A percentile compares a stretch with the other conserved stretches of the same genome.
These are phyloP conservation scores for Leucocoprinus sp. DNA, from an alignment of 768 basidiomycete species.

Conservation along the genomic window DNA sequence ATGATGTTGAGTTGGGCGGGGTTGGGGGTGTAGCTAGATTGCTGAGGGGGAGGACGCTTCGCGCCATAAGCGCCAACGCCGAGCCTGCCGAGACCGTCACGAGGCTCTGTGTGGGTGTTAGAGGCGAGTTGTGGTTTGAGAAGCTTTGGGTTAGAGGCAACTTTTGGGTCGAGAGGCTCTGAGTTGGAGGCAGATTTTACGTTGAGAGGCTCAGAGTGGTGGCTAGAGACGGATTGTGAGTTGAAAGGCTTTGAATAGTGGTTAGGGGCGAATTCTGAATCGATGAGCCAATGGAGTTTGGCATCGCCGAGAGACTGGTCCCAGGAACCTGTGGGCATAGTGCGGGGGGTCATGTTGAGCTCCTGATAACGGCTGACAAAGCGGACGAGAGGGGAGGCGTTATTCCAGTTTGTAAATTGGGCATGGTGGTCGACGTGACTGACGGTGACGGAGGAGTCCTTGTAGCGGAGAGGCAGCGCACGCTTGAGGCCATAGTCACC, in stretches of 20 bases:
- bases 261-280: constrained; percentile 35
- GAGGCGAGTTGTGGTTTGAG: too few species aligned
- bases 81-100: constrained; percentile 10
- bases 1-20: constrained; percentile 38
- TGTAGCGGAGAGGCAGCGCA: constrained; percentile 59
- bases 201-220: too few species aligned
- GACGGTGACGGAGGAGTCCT: constrained; percentile 58
- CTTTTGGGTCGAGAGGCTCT: too few species aligned
- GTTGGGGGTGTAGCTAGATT: constrained; percentile 1
- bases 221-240: too few species aligned
- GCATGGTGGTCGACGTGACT: constrained; percentile 62
- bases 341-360: constrained; percentile 34
- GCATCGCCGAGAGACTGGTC: constrained; percentile 28
- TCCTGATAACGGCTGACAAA: constrained; percentile 65
- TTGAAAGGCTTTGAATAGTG: too few species aligned
- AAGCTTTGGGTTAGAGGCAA: too few species aligned
- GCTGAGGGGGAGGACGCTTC: constrained; percentile 3
- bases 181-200: too few species aligned
- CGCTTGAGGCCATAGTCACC: constrained; percentile 87
- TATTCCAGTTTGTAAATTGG: constrained; percentile 72
- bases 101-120: not conserved
- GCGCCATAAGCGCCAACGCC: constrained; percentile 20
- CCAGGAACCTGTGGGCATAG: constrained; percentile 28
- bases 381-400: constrained; percentile 55
- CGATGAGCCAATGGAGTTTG: constrained; percentile 24